These are phyloP conservation scores for Tetrapisispora arboricola DNA, from an alignment of 805 yeast species.

Conservation along the genomic window DNA sequence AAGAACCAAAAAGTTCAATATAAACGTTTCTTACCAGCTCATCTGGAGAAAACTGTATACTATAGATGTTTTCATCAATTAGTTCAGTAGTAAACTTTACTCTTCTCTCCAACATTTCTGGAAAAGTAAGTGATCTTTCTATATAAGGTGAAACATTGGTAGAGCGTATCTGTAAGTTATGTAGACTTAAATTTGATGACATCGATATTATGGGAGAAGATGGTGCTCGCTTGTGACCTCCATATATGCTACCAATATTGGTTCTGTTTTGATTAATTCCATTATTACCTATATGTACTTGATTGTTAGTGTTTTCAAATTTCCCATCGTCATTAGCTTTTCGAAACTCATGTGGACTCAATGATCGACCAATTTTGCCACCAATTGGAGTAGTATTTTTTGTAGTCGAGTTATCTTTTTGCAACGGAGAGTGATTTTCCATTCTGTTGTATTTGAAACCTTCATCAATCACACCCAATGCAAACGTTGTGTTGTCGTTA, in stretches of 20 bases:
- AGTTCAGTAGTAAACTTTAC: conserved; percentile 10
- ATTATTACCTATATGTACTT: no score
- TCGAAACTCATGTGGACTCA: background rate
- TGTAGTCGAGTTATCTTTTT: background rate
- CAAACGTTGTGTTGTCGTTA: conserved; percentile 54
- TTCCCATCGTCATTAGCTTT: background rate
- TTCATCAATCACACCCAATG: conserved; percentile 36
- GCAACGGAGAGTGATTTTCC: background rate
- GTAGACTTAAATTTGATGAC: conserved; percentile 1
- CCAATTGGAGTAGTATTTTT: background rate
- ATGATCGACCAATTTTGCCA: background rate
- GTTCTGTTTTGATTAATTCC: background rate
- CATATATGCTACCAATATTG: background rate
- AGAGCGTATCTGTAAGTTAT: background rate
- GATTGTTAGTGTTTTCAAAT: background rate
- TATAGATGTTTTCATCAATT: conserved; percentile 3
- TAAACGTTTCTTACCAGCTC: conserved; percentile 20
- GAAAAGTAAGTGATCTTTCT: background rate
- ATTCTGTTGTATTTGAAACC: background rate
- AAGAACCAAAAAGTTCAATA: conserved; percentile 17
- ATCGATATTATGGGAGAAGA: background rate
- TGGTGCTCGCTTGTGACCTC: background rate
- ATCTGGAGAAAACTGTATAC: conserved; percentile 22
- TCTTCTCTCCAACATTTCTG: background rate
- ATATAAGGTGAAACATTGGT: background rate